A percentile compares a stretch with the other conserved stretches of the same genome.
Conservation (phyloP, 441 rosid genomes). For the Eutrema salsugineum region DNA sequence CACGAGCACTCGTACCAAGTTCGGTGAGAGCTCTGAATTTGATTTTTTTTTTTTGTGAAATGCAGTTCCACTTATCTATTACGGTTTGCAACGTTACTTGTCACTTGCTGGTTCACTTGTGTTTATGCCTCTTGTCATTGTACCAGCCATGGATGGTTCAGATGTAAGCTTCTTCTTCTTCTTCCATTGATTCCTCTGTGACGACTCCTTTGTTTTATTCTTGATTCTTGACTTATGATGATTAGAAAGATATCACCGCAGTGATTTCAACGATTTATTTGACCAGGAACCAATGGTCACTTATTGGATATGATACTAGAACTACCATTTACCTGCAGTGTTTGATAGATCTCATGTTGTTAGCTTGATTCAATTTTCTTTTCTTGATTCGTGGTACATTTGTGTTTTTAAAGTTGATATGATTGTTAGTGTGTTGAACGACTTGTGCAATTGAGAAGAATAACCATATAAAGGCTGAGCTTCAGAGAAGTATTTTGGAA, state of each 20-base stretch:
- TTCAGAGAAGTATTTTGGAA: no score
- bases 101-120: conserved; percentile 86
- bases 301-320: no score
- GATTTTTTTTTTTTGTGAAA: conserved; percentile 26
- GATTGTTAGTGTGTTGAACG: background rate
- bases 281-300: no score
- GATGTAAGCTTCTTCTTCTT: conserved; percentile 57
- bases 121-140: conserved; percentile 82
- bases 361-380: background rate
- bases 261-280: conserved; percentile 91
- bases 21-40: conserved; percentile 36
- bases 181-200: conserved; percentile 1
- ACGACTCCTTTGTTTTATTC: background rate
- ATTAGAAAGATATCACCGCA: conserved; percentile 83
- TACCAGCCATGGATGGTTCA: conserved; percentile 94
- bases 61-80: conserved; percentile 72
- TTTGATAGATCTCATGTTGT: conserved; percentile 6
- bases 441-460: background rate
- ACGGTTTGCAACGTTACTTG: conserved; percentile 79
- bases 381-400: background rate
- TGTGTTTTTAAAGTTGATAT: background rate
- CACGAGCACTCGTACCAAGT: conserved; percentile 40
- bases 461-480: no score
- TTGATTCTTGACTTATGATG: conserved; percentile 18
- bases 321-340: background rate